Evolutionary conservation across 495 filamentous ascomycete genomes (phyloP).

Genomic region (Daldinia loculata): DNA sequence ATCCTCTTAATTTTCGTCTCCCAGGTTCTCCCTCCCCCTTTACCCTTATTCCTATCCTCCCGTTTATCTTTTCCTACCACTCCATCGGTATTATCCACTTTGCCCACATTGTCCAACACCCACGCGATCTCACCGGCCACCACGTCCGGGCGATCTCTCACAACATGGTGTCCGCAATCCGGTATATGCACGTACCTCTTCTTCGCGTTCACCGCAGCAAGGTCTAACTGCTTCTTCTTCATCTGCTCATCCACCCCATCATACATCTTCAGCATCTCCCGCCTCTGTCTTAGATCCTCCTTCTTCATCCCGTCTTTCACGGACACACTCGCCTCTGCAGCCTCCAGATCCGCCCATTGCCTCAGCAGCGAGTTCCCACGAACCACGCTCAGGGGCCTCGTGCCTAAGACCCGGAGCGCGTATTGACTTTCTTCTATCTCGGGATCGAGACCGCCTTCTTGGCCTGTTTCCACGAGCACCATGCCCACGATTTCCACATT

Average conservation of each 20-base stretch:
- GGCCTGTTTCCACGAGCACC: conserved; percentile 51
- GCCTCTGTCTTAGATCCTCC: conserved; percentile 7
- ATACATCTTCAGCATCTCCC: conserved; percentile 50
- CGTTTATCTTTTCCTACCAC: background rate
- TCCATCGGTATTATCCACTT: conserved; percentile 1
- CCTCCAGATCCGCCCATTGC: conserved; percentile 32
- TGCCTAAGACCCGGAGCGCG: conserved; percentile 43
- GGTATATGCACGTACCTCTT: conserved; percentile 51
- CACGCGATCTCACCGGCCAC: conserved; percentile 58
- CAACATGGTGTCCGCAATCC: conserved; percentile 62
- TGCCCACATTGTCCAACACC: conserved; percentile 49
- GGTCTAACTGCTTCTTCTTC: conserved; percentile 56
- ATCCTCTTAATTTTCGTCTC: background rate
- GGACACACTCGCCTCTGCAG: conserved; percentile 1
- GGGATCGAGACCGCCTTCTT: conserved; percentile 52
- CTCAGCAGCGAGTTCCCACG: conserved; percentile 33
- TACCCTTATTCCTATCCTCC: background rate
- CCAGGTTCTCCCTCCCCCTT: background rate
- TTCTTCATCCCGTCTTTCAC: conserved; percentile 4
- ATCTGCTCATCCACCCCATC: conserved; percentile 50
- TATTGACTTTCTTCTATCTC: conserved; percentile 55
- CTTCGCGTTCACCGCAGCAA: conserved; percentile 42
- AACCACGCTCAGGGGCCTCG: conserved; percentile 47
- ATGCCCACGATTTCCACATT: conserved; percentile 18
- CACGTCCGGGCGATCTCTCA: conserved; percentile 57